A percentile compares a stretch with the other conserved stretches of the same genome.
phyloP scores from a whole-genome alignment of 1,139 yeast species.

The Komagataea norvegica region DNA sequence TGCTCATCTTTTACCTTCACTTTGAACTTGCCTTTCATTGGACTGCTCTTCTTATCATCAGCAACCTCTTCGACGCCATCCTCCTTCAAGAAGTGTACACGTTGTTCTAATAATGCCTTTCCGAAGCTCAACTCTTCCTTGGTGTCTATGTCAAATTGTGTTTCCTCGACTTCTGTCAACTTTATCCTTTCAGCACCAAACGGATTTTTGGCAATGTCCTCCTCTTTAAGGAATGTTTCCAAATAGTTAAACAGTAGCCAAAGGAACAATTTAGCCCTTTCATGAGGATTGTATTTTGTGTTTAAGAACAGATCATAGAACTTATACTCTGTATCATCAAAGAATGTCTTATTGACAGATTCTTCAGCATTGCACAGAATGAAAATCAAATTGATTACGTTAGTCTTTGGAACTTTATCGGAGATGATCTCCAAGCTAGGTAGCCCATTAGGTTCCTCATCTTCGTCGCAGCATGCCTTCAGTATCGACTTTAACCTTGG shows the following conservation, averaged over 20 bases:
- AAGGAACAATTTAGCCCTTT: constrained; percentile 67
- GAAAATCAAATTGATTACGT: constrained; percentile 71
- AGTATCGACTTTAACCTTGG: constrained; percentile 87
- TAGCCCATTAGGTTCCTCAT: constrained; percentile 48
- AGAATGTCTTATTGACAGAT: constrained; percentile 39
- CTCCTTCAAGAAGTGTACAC: constrained; percentile 51
- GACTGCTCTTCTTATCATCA: constrained; percentile 9
- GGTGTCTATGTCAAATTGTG: constrained; percentile 61
- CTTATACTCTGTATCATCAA: constrained; percentile 26
- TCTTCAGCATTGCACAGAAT: constrained; percentile 62
- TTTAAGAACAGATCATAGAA: constrained; percentile 67
- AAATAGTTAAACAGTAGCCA: constrained; percentile 82
- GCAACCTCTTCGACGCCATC: constrained; percentile 14
- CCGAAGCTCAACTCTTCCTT: constrained; percentile 70
- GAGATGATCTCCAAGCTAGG: constrained; percentile 39
- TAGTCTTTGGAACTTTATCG: constrained; percentile 44
- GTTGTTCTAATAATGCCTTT: constrained; percentile 56
- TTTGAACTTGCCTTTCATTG: constrained; percentile 2
- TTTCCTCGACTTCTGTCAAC: constrained; percentile 38
- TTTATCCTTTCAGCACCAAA: constrained; percentile 52
- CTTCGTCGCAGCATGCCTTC: constrained; percentile 67
- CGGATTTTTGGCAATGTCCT: constrained; percentile 54
- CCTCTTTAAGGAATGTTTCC: constrained; percentile 61
- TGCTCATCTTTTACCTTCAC: constrained; percentile 1
- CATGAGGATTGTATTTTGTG: constrained; percentile 45